Percentiles rank a stretch among this genome's conserved stretches.
These are phyloP conservation scores for Heliamphora pulchella DNA, from an alignment of 179 eudicot species.

Conservation along the genomic window DNA sequence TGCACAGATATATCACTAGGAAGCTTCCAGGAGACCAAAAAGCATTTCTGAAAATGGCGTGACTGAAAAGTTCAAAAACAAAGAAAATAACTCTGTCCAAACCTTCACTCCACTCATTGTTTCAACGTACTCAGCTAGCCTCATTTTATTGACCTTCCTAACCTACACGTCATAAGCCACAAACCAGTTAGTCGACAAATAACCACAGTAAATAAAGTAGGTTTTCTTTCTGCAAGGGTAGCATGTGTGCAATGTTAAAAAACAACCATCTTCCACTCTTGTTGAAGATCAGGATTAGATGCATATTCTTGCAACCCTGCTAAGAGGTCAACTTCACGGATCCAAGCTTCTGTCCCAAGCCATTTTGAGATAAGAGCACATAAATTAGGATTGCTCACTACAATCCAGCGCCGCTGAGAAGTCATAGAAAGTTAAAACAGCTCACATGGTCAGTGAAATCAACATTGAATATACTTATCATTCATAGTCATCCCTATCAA, in stretches of 20 bases:
- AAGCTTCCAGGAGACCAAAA: not conserved
- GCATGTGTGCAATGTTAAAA: not conserved
- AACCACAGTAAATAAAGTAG: not conserved
- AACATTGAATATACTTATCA: not conserved
- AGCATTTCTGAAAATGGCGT: not conserved
- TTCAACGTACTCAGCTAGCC: constrained; percentile 32
- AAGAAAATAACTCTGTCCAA: not conserved
- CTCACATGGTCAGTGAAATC: not conserved
- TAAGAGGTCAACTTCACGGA: constrained; percentile 25
- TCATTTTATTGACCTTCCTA: constrained; percentile 25
- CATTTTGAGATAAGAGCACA: too few relatives aligned
- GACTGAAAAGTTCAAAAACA: not conserved
- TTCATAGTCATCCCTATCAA: too few relatives aligned
- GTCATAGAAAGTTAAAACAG: not conserved
- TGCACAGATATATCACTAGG: not conserved
- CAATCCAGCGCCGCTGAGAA: constrained; percentile 18
- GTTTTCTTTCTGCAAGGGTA: not conserved
- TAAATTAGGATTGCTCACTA: too few relatives aligned
- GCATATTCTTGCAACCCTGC: constrained; percentile 22
- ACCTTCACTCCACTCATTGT: constrained; percentile 31
- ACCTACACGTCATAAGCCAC: constrained; percentile 14
- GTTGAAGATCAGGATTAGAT: constrained; percentile 19
- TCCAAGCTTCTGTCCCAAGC: constrained; percentile 11
- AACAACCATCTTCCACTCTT: constrained; percentile 21
- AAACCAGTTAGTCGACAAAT: not conserved